Percentiles rank a stretch among this genome's conserved stretches.
Conservation (phyloP, 139 green algal genomes). For the Volvox africanus region DNA sequence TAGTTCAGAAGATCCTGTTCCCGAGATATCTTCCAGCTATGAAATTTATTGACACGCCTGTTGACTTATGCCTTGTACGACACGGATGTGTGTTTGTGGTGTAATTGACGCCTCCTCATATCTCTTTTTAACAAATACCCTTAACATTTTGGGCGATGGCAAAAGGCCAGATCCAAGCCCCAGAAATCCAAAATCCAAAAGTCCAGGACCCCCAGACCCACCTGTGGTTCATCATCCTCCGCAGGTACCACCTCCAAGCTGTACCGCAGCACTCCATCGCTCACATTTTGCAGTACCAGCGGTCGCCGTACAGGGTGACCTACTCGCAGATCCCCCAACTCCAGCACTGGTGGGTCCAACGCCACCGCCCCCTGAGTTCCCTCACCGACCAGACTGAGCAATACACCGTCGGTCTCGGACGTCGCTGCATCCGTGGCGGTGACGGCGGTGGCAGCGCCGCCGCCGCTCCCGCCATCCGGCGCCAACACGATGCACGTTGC, state of each 20-base stretch:
- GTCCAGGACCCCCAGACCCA: not conserved
- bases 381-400: slow-evolving; percentile 69
- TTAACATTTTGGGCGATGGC: too few species aligned
- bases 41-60: too few species aligned
- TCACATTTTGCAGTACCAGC: slow-evolving; percentile 75
- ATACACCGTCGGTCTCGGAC: slow-evolving; percentile 9
- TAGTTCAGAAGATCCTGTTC: too few species aligned
- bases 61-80: too few species aligned
- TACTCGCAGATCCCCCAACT: slow-evolving; percentile 68
- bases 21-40: too few species aligned
- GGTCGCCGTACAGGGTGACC: slow-evolving; percentile 58
- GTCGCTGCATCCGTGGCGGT: not conserved
- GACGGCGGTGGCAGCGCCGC: not conserved
- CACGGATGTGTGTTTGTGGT: too few species aligned
- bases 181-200: too few species aligned
- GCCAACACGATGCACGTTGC: slow-evolving; percentile 46
- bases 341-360: slow-evolving; percentile 65
- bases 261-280: slow-evolving; percentile 75
- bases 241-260: slow-evolving; percentile 64
- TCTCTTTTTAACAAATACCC: too few species aligned
- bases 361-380: slow-evolving; percentile 69
- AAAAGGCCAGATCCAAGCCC: too few species aligned
- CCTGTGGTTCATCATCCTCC: slow-evolving; percentile 53
- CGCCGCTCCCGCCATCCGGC: not conserved
- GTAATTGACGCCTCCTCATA: too few species aligned